Evolutionary conservation across 352 stramenopile species (phyloP), one percentile per base, ranked within the genome.

Genomic region (Globisporangium alternatum): DNA sequence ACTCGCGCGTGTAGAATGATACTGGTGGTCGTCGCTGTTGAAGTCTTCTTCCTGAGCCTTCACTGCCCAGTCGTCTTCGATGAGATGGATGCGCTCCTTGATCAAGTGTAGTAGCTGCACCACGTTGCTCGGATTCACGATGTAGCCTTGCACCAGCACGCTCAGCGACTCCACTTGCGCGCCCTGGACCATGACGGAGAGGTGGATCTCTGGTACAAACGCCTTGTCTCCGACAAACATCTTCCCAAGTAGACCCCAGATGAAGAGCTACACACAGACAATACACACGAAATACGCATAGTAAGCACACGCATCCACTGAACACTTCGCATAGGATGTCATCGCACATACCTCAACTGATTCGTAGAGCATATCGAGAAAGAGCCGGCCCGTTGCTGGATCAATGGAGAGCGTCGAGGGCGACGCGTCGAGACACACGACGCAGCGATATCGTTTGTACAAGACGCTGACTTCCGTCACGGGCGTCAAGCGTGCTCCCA

Each of bases 381-480:
- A 95, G 19, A 95, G 69, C 2, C 77, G 78, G 10, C 87, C 88
- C 0, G 82, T 88, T 0, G 69, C 63, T 17, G 86, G 72, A 58
- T 96, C 88, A 55, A 96, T 95, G 30, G 88, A 90, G 25, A 93
- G 69, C 25, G 86, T 85, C 35, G 86, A 96, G 15, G 86, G 88
- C 37, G 85, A 95, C 30, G 83, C 84, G 63, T 96, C 88, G 21
- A 96, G 75, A 69, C 83, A 95, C 37, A 96, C 61, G 5, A 92
- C 85, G 47, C 86, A 92, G 56, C 86, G 85, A 54, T 95, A 96
- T 48, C 82, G 80, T 19, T 76, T 69, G 70, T 93, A 95, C 31
- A 93, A 68, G 44, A 86, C 71, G n/a, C 60, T 47, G 19, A 95
- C 77, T 44, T 72, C 57, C 0, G 78, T 86, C 58, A 74, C 66